Percentiles rank a stretch among this genome's conserved stretches.
Evolutionary conservation across 805 yeast species (phyloP).

Genomic region (Candida vaughaniae): DNA sequence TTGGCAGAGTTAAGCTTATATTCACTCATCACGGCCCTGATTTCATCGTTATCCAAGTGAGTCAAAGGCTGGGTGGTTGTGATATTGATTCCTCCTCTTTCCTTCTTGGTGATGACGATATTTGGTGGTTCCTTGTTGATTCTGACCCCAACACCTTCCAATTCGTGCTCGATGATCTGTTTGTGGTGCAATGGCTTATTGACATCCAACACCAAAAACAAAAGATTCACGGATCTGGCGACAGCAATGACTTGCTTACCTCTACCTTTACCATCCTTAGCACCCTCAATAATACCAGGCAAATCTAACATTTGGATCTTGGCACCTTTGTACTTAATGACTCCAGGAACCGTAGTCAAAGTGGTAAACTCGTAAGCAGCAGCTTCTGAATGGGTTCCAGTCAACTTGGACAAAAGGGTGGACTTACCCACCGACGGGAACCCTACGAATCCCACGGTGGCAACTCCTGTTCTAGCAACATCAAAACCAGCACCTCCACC

Average conservation of each 20-base stretch:
- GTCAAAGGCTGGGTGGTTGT: slow-evolving; percentile 93
- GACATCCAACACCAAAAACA: slow-evolving; percentile 92
- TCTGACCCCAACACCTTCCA: slow-evolving; percentile 97
- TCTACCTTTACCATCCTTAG: slow-evolving; percentile 88
- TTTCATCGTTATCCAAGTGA: slow-evolving; percentile 87
- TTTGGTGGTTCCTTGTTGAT: slow-evolving; percentile 91
- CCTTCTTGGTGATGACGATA: slow-evolving; percentile 87
- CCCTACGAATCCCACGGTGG: slow-evolving; percentile 96
- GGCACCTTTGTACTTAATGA: slow-evolving; percentile 93
- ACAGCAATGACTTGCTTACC: slow-evolving; percentile 98
- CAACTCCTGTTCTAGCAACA: slow-evolving; percentile 98
- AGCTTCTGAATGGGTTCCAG: slow-evolving; percentile 97
- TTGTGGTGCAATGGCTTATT: slow-evolving; percentile 95
- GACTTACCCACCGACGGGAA: slow-evolving; percentile 95
- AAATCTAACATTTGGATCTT: slow-evolving; percentile 93
- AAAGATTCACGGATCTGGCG: slow-evolving; percentile 93
- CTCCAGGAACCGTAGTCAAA: slow-evolving; percentile 96
- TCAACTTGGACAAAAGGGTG: slow-evolving; percentile 80
- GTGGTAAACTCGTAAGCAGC: slow-evolving; percentile 98
- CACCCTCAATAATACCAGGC: slow-evolving; percentile 90
- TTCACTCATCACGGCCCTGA: slow-evolving; percentile 94
- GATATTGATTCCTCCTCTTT: slow-evolving; percentile 92
- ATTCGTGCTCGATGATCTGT: slow-evolving; percentile 87
- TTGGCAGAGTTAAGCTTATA: slow-evolving; percentile 95
- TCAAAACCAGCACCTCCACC: slow-evolving; percentile 95